Evolutionary conservation across 768 basidiomycete species (phyloP).

Genomic region (Rickenella mellea): DNA sequence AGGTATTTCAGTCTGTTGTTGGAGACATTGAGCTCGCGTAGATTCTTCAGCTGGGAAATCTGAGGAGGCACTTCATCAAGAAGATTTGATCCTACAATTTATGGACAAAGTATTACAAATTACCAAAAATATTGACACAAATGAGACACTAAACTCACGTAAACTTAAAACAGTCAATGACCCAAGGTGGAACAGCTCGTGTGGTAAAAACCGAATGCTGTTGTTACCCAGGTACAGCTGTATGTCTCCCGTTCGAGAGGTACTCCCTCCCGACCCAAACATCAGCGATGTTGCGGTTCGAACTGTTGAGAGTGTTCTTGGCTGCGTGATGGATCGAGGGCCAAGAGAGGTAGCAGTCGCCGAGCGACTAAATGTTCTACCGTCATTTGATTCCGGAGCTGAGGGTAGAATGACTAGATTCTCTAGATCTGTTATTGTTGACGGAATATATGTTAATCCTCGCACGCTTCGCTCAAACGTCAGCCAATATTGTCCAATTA

Average conservation of each 20-base stretch:
- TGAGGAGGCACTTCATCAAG: conserved; percentile 54
- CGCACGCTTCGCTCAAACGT: conserved; percentile 4
- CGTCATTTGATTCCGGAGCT: conserved; percentile 1
- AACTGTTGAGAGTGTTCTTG: conserved; percentile 1
- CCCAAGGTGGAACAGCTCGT: conserved; percentile 44
- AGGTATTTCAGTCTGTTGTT: conserved; percentile 49
- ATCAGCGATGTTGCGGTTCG: conserved; percentile 15
- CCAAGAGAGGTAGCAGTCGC: conserved; percentile 20
- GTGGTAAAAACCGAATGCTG: conserved; percentile 42
- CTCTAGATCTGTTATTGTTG: conserved; percentile 32
- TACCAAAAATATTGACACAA: neutral
- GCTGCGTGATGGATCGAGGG: conserved; percentile 5
- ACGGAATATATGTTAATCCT: conserved; percentile 43
- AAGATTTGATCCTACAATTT: conserved; percentile 41
- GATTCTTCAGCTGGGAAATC: conserved; percentile 40
- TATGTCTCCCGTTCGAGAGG: conserved; percentile 34
- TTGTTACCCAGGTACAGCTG: conserved; percentile 51
- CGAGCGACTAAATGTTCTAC: conserved; percentile 23
- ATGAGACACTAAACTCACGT: conserved; percentile 34
- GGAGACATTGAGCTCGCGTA: conserved; percentile 53
- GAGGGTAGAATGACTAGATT: conserved; percentile 25
- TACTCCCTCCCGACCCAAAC: conserved; percentile 18
- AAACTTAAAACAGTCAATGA: conserved; percentile 55
- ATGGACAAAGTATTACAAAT: neutral
- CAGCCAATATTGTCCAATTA: conserved; percentile 2